Evolutionary conservation across 1,284 basidiomycete genomes (phyloP), one percentile per base, ranked within the genome.

Genomic region (Leccinum ambiguum): DNA sequence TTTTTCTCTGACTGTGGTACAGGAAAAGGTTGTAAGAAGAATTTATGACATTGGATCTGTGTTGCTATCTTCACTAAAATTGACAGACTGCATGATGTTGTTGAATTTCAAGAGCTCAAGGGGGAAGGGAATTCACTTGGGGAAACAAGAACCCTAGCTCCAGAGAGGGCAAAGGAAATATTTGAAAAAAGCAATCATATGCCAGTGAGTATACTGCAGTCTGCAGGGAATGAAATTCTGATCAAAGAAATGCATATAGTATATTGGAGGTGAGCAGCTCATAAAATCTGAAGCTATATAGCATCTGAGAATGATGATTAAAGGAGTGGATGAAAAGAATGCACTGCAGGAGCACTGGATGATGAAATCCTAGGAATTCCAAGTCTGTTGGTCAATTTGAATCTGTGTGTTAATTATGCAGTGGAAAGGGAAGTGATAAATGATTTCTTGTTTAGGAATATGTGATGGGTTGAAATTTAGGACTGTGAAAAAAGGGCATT

Each of bases 11-110:
- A 36, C 39, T 41, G 39, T 41, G 39, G 39, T 41, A 41, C 39
- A 41, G 39, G 39, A 41, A 41, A 41, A 41, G 13, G 39, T 41
- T 5, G 39, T 41, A 14, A 14, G 39, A 41, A 41, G 39, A 41
- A 41, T 41, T 41, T 41, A 41, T 41, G 39, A 14, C 39, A 41
- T 41, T 41, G 39, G 39, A 41, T 13, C 39, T 41, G 39, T 41
- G 66, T 69, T 62, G 62, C 59, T 2, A 10, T 69, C 14, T 67
- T 69, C 56, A 69, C 65, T 9, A 69, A 69, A 33, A 63, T 64
- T 64, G 68, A 69, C 64, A 68, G 59, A 56, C 6, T 69, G 23
- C 43, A 67, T 36, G 5, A 6, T 30, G 39, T 39, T 11, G 11
- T 56, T 61, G 68, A 63, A 57, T 66, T 59, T 41, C 39, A 23